phyloP scores from a whole-genome alignment of 2,329 filamentous ascomycete genomes.

The Tetracladium maxilliforme region DNA sequence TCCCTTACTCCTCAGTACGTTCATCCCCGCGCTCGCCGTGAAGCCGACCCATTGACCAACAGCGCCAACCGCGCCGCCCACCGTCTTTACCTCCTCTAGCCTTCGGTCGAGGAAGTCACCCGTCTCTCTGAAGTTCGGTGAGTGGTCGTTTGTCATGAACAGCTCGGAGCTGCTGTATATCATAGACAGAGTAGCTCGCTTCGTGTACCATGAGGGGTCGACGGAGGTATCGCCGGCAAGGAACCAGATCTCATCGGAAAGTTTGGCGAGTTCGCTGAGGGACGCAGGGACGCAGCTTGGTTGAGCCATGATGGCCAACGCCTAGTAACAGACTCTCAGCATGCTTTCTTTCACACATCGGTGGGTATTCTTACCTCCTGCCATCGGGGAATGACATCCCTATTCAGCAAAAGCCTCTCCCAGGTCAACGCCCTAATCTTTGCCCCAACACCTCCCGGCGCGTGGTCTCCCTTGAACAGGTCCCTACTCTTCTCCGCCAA shows the following conservation, averaged over 20 bases:
- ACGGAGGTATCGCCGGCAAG: conserved; percentile 70
- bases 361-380: conserved; percentile 51
- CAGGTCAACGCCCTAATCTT: conserved; percentile 62
- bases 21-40: conserved; percentile 61
- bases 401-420: conserved; percentile 64
- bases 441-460: conserved; percentile 32
- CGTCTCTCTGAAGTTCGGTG: conserved; percentile 60
- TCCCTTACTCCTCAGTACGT: conserved; percentile 78
- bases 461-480: conserved; percentile 20
- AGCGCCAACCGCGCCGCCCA: conserved; percentile 47
- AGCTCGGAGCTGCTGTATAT: conserved; percentile 73
- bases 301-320: conserved; percentile 80
- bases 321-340: conserved; percentile 29
- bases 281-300: conserved; percentile 64
- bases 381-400: conserved; percentile 59
- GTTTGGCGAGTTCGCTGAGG: conserved; percentile 60
- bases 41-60: conserved; percentile 72
- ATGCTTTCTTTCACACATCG: not conserved
- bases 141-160: conserved; percentile 85
- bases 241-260: conserved; percentile 89
- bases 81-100: conserved; percentile 49
- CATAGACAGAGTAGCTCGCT: conserved; percentile 43
- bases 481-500: conserved; percentile 21
- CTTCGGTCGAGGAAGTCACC: conserved; percentile 66
- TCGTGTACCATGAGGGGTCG: conserved; percentile 80